Evolutionary conservation across 2,329 filamentous ascomycete genomes (phyloP).

Genomic region (Colletotrichum sp.): DNA sequence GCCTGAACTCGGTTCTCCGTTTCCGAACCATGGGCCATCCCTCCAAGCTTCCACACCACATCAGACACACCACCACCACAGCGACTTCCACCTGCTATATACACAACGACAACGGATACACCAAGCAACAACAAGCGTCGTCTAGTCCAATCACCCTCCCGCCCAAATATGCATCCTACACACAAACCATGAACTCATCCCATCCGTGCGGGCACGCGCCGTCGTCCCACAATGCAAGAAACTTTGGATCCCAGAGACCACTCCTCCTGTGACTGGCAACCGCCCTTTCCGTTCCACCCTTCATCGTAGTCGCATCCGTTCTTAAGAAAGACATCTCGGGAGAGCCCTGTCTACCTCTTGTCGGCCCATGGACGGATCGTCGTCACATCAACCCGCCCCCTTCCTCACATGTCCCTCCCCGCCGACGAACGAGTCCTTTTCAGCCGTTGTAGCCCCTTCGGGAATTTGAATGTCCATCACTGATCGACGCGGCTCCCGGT

Average conservation of each 20-base stretch:
- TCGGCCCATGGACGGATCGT: conserved; percentile 10
- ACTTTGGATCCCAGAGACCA: background rate
- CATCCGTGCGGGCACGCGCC: conserved; percentile 10
- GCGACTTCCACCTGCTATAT: background rate
- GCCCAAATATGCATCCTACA: background rate
- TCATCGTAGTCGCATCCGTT: background rate
- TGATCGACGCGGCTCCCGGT: conserved; percentile 14
- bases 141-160: background rate
- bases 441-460: background rate
- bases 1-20: background rate
- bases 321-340: conserved; percentile 8
- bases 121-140: background rate
- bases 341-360: background rate
- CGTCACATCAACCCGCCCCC: background rate
- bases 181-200: conserved; percentile 4
- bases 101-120: background rate
- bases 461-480: background rate
- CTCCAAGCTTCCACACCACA: background rate
- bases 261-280: background rate
- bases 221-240: background rate
- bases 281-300: background rate
- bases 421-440: background rate
- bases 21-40: conserved; percentile 16
- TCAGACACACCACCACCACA: background rate
- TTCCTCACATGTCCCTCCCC: background rate